A percentile compares a stretch with the other conserved stretches of the same genome.
phyloP scores from a whole-genome alignment of 768 basidiomycete genomes.

The Suillus alpinus region DNA sequence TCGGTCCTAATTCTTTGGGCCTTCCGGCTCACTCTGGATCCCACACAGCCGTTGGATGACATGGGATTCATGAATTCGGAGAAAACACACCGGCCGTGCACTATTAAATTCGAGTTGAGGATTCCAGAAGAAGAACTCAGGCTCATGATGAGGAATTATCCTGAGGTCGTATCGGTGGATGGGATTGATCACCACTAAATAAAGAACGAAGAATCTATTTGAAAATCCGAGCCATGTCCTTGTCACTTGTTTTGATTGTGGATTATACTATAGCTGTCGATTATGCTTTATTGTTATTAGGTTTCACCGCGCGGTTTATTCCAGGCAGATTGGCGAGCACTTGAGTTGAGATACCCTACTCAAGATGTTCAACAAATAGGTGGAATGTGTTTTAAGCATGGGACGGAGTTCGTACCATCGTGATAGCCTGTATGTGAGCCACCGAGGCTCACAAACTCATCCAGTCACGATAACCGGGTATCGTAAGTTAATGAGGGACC shows the following conservation, averaged over 20 bases:
- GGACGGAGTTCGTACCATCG: not conserved
- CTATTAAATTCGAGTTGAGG: slow-evolving; percentile 49
- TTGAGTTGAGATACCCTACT: not conserved
- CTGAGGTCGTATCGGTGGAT: not conserved
- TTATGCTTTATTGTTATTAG: not conserved
- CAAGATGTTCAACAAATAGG: not conserved
- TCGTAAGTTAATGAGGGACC: too few relatives aligned
- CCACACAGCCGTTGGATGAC: slow-evolving; percentile 49
- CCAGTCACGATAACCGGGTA: too few relatives aligned
- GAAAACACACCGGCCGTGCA: slow-evolving; percentile 46
- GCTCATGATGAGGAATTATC: not conserved
- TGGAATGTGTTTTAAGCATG: not conserved
- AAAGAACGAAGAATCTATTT: not conserved
- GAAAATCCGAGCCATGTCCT: not conserved
- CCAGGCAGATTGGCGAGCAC: not conserved
- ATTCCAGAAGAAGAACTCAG: not conserved
- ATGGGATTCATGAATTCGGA: slow-evolving; percentile 48
- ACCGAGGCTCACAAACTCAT: not conserved
- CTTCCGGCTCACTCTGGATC: slow-evolving; percentile 15
- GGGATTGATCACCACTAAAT: not conserved
- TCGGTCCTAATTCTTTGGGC: slow-evolving; percentile 33
- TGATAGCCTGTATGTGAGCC: not conserved
- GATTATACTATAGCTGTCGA: not conserved
- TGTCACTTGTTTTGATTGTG: not conserved
- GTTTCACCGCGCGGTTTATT: not conserved